Evolutionary conservation across 352 stramenopile species (phyloP).

Genomic region (Pythium guiyangense): DNA sequence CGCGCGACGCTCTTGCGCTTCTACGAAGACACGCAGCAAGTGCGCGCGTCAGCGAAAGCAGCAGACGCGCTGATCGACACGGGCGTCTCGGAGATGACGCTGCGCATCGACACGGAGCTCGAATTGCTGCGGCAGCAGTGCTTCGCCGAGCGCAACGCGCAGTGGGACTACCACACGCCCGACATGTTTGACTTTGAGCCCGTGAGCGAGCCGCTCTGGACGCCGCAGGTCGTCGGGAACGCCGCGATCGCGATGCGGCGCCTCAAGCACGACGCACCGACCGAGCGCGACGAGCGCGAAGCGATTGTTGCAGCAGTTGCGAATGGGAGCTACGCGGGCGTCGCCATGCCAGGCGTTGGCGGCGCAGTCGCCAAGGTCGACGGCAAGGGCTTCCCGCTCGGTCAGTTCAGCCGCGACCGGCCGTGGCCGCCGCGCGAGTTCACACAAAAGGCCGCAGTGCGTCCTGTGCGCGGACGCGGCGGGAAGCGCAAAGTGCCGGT

Average conservation of each 20-base stretch:
- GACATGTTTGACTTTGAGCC: constrained; percentile 41
- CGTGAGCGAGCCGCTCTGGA: constrained; percentile 23
- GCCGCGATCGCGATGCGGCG: constrained; percentile 30
- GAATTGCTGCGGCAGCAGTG: constrained; percentile 67
- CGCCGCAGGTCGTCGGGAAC: constrained; percentile 31
- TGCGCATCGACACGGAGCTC: constrained; percentile 74
- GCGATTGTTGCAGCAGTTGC: neutral
- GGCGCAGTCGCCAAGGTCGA: constrained; percentile 14
- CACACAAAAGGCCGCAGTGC: constrained; percentile 44
- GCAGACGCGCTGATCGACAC: neutral
- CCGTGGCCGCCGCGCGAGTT: constrained; percentile 77
- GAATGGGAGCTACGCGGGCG: neutral
- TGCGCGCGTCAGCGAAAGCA: neutral
- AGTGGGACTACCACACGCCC: constrained; percentile 48
- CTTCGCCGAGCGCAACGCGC: constrained; percentile 72
- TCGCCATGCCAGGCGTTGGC: neutral
- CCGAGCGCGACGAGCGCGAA: constrained; percentile 11
- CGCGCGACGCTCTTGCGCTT: constrained; percentile 33
- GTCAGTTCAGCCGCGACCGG: constrained; percentile 49
- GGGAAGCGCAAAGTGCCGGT: constrained; percentile 60
- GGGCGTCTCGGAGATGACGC: constrained; percentile 45
- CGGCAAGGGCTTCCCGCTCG: constrained; percentile 16
- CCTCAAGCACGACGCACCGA: constrained; percentile 28
- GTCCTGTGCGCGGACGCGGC: constrained; percentile 32
- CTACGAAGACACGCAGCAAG: constrained; percentile 36